Evolutionary conservation across 129 eudicot genomes (phyloP).

Genomic region (Kitagawia praeruptora): DNA sequence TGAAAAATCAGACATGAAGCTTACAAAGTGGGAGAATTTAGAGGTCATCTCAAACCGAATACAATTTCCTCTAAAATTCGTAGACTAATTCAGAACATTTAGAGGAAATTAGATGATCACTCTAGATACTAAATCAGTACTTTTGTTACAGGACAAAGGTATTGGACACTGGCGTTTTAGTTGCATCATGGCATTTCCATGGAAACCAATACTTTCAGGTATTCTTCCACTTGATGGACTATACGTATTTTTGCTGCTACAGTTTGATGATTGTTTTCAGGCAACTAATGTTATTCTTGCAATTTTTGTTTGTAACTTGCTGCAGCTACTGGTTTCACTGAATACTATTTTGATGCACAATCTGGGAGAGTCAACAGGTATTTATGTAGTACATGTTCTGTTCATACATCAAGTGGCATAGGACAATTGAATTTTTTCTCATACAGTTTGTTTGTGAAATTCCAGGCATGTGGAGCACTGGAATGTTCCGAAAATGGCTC

Average conservation of each 20-base stretch:
- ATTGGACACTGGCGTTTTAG: conserved; percentile 98
- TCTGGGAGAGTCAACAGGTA: conserved; percentile 95
- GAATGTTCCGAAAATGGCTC: conserved; percentile 96
- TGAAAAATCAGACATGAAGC: conserved; percentile 79
- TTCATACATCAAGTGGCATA: background rate
- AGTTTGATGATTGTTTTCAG: background rate
- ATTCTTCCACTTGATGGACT: background rate
- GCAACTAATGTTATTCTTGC: conserved; percentile 1
- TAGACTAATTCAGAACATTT: background rate
- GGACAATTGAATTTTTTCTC: background rate
- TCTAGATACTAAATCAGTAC: background rate
- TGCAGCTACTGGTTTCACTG: conserved; percentile 96
- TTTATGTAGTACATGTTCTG: background rate
- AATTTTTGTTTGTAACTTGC: background rate
- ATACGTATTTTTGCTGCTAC: background rate
- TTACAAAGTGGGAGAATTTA: conserved; percentile 85
- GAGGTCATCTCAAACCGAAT: conserved; percentile 41
- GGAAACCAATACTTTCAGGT: conserved; percentile 99
- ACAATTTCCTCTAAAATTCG: background rate
- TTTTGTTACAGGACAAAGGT: conserved; percentile 54
- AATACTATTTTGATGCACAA: conserved; percentile 70
- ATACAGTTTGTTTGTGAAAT: background rate
- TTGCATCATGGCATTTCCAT: conserved; percentile 86
- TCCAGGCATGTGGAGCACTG: conserved; percentile 93
- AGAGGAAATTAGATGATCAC: no score